A percentile compares a stretch with the other conserved stretches of the same genome.
These are phyloP conservation scores for Solanum hybrid DNA, from an alignment of 305 asterid genomes.

Conservation along the genomic window DNA sequence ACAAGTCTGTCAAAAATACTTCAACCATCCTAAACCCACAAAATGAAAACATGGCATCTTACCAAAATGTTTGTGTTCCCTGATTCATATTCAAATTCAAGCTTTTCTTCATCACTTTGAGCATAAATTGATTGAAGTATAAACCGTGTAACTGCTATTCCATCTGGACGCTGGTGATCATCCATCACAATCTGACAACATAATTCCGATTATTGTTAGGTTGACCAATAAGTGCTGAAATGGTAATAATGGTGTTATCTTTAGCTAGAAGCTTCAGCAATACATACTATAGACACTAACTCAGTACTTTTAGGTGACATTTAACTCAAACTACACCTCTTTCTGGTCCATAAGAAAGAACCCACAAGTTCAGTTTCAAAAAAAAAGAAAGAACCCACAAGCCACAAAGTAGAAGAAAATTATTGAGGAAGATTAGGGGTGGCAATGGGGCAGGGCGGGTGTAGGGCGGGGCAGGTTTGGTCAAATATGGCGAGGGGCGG, in stretches of 20 bases:
- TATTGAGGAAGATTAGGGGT: background rate
- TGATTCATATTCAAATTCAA: conserved; percentile 93
- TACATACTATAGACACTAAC: background rate
- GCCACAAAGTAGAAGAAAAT: background rate
- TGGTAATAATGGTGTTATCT: background rate
- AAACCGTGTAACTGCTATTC: conserved; percentile 83
- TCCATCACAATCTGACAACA: conserved; percentile 85
- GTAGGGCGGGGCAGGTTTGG: background rate
- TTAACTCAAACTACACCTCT: background rate
- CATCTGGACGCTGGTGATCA: conserved; percentile 92
- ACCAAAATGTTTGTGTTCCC: conserved; percentile 90
- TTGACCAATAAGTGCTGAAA: background rate
- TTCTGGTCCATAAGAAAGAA: background rate
- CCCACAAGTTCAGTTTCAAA: background rate
- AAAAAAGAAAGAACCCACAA: background rate
- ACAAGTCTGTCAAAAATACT: background rate
- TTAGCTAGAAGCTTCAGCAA: background rate
- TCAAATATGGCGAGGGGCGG: background rate
- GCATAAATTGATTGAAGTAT: conserved; percentile 83
- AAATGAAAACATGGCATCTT: conserved; percentile 12
- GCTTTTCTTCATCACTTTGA: conserved; percentile 78
- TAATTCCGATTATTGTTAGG: background rate
- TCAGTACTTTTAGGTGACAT: background rate
- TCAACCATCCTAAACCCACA: background rate
- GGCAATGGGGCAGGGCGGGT: background rate